These are phyloP conservation scores for Acanthamoeba lugdunensis DNA, from an alignment of 208 protist species.

Conservation along the genomic window DNA sequence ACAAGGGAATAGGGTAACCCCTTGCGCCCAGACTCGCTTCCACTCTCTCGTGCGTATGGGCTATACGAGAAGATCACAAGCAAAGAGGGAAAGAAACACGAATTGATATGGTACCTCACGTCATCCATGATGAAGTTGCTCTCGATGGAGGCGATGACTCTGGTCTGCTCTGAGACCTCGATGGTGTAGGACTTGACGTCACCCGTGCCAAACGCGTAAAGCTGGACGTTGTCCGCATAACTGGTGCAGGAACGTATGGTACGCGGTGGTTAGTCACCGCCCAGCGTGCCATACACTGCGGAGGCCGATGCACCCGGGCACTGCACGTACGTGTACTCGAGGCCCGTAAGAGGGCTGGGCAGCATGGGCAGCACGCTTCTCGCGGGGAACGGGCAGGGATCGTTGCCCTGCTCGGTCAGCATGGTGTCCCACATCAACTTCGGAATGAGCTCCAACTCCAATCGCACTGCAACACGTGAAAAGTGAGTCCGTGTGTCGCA, in stretches of 20 bases:
- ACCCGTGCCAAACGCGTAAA: conserved; percentile 45
- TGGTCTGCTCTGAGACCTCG: background rate
- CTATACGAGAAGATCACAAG: background rate
- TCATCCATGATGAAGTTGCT: conserved; percentile 69
- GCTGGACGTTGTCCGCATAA: background rate
- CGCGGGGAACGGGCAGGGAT: conserved; percentile 54
- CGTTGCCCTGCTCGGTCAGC: background rate
- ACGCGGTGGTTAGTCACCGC: too few species aligned
- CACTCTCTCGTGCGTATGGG: background rate
- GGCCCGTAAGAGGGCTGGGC: background rate
- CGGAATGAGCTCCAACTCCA: conserved; percentile 46
- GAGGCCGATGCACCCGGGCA: background rate
- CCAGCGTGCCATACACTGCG: background rate
- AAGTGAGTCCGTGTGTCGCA: too few species aligned
- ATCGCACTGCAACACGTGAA: background rate
- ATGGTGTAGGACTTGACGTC: conserved; percentile 29
- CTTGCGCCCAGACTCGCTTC: conserved; percentile 10
- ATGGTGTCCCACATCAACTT: background rate
- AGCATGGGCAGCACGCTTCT: background rate
- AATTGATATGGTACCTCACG: conserved; percentile 8
- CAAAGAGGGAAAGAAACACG: background rate
- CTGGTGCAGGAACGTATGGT: background rate
- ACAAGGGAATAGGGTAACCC: background rate
- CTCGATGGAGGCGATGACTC: conserved; percentile 28
- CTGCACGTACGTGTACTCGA: background rate